Evolutionary conservation across 768 basidiomycete species (phyloP).

Genomic region (Amanita fuliginea): DNA sequence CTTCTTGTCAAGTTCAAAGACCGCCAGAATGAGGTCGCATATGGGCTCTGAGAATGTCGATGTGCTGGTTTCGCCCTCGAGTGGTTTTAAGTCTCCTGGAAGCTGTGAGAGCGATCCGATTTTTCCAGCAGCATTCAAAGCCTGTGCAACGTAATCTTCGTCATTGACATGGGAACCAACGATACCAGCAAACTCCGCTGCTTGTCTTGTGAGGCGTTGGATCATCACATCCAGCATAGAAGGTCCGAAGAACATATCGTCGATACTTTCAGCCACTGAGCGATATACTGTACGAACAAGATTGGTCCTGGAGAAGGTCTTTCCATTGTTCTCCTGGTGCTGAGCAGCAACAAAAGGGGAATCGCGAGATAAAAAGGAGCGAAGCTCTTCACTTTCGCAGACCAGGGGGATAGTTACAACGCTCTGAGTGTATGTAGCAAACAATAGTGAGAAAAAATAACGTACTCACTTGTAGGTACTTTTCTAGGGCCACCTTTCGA

Average conservation of each 20-base stretch:
- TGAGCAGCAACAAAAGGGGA: constrained; percentile 69
- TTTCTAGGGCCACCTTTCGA: constrained; percentile 69
- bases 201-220: constrained; percentile 80
- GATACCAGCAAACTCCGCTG: constrained; percentile 80
- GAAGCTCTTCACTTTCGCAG: constrained; percentile 75
- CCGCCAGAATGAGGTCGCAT: constrained; percentile 83
- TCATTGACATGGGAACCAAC: constrained; percentile 70
- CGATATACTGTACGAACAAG: constrained; percentile 84
- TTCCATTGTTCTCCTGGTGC: constrained; percentile 21
- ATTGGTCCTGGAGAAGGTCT: constrained; percentile 52
- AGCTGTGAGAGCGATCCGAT: constrained; percentile 54
- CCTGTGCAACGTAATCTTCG: constrained; percentile 77
- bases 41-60: constrained; percentile 90
- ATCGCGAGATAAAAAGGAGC: constrained; percentile 79
- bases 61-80: constrained; percentile 82
- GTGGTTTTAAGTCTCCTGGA: constrained; percentile 65
- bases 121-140: constrained; percentile 61
- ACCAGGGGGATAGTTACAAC: constrained; percentile 63
- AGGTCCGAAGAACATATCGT: constrained; percentile 94
- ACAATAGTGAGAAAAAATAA: not conserved
- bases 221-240: constrained; percentile 96
- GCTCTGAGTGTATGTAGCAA: constrained; percentile 30
- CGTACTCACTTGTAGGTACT: constrained; percentile 72
- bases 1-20: constrained; percentile 92
- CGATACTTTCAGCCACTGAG: constrained; percentile 88